A percentile compares a stretch with the other conserved stretches of the same genome.
phyloP scores from a whole-genome alignment of 2,329 filamentous ascomycete genomes.

The Ascosphaera apis region DNA sequence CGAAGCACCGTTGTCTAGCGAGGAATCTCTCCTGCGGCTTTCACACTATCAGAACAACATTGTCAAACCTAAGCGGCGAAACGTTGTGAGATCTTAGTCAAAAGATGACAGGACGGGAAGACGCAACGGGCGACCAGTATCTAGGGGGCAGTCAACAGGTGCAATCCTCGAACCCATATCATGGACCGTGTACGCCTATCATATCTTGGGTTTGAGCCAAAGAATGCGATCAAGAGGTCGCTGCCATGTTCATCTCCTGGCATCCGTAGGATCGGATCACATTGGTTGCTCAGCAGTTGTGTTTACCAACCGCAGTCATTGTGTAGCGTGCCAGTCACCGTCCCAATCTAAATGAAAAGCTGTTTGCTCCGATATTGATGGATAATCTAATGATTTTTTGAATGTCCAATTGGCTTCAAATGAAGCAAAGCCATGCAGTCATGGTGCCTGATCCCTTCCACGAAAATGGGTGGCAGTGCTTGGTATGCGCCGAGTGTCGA shows the following conservation, averaged over 20 bases:
- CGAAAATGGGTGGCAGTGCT: not conserved
- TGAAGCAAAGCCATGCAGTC: not conserved
- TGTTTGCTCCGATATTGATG: not conserved
- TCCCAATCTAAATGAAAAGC: not conserved
- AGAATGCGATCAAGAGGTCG: not conserved
- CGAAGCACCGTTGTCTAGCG: not conserved
- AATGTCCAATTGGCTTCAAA: not conserved
- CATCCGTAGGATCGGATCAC: not conserved
- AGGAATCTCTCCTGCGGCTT: too few species aligned
- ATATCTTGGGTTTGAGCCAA: not conserved
- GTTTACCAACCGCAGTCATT: not conserved
- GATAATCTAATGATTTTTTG: not conserved
- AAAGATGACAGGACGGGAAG: not conserved
- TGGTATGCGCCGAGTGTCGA: not conserved
- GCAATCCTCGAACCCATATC: not conserved
- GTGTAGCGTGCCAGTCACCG: not conserved
- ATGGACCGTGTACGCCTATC: not conserved
- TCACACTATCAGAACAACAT: not conserved
- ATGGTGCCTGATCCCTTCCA: not conserved
- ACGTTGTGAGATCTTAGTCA: not conserved
- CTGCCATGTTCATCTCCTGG: not conserved
- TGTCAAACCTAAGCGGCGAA: not conserved
- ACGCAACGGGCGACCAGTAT: not conserved
- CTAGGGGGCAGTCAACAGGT: not conserved
- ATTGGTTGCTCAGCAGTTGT: not conserved